Evolutionary conservation across 805 yeast species (phyloP).

Genomic region (Hanseniaspora singularis): DNA sequence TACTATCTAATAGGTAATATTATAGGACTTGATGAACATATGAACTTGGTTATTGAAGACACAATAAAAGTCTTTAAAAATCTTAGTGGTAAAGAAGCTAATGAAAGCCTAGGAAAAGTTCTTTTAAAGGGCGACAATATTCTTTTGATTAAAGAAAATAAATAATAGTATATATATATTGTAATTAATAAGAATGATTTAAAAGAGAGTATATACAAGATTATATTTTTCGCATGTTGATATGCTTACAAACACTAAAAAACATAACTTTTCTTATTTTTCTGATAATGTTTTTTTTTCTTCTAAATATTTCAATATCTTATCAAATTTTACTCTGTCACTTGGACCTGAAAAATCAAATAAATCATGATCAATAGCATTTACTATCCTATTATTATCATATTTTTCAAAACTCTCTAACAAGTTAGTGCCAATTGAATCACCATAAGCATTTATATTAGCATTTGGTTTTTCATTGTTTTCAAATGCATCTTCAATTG

Average conservation of each 20-base stretch:
- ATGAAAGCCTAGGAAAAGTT: slow-evolving; percentile 46
- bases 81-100: slow-evolving; percentile 25
- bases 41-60: slow-evolving; percentile 64
- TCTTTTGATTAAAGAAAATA: slow-evolving; percentile 44
- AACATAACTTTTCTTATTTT: background rate
- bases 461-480: background rate
- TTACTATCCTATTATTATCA: slow-evolving; percentile 1
- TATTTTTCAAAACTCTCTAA: background rate
- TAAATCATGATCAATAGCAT: background rate
- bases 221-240: background rate
- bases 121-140: slow-evolving; percentile 90
- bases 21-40: slow-evolving; percentile 92
- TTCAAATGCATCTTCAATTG: slow-evolving; percentile 23
- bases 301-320: background rate
- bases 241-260: too few species aligned
- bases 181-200: background rate
- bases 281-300: background rate
- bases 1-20: slow-evolving; percentile 53
- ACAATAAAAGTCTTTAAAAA: slow-evolving; percentile 44
- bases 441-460: slow-evolving; percentile 4
- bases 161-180: background rate
- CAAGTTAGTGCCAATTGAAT: background rate
- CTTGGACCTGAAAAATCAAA: slow-evolving; percentile 6
- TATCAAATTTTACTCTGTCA: slow-evolving; percentile 1
- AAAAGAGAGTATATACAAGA: background rate